Evolutionary conservation across 1,139 yeast genomes (phyloP).

Genomic region (Kodamaea ohmeri): DNA sequence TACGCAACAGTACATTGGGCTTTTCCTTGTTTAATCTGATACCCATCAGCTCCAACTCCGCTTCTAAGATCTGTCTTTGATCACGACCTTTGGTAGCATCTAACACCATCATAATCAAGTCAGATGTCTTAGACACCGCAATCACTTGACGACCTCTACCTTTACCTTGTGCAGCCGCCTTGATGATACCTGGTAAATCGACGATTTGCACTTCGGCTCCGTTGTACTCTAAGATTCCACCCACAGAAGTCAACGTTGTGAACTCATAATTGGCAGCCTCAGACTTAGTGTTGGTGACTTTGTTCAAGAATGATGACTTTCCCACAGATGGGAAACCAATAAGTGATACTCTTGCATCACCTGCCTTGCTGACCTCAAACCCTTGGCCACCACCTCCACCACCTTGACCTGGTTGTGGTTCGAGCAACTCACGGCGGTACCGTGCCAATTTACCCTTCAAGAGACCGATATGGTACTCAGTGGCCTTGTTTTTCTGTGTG

Average conservation of each 20-base stretch:
- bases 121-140: slow-evolving; percentile 94
- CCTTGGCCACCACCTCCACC: slow-evolving; percentile 77
- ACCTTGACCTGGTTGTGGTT: slow-evolving; percentile 75
- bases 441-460: slow-evolving; percentile 95
- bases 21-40: slow-evolving; percentile 77
- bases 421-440: slow-evolving; percentile 84
- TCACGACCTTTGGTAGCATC: slow-evolving; percentile 94
- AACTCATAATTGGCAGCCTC: slow-evolving; percentile 95
- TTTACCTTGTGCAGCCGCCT: slow-evolving; percentile 95
- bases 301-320: slow-evolving; percentile 82
- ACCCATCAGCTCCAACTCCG: slow-evolving; percentile 91
- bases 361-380: slow-evolving; percentile 92
- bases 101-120: slow-evolving; percentile 84
- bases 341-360: slow-evolving; percentile 92
- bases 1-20: slow-evolving; percentile 78
- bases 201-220: slow-evolving; percentile 97
- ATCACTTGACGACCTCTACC: slow-evolving; percentile 98
- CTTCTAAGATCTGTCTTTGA: slow-evolving; percentile 81
- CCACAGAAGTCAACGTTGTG: slow-evolving; percentile 94
- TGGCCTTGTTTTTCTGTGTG: slow-evolving; percentile 96
- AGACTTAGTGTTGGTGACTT: slow-evolving; percentile 88
- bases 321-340: slow-evolving; percentile 99
- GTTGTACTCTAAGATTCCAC: slow-evolving; percentile 89
- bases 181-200: slow-evolving; percentile 95
- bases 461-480: slow-evolving; percentile 93